Evolutionary conservation across 2,329 filamentous ascomycete genomes (phyloP), one percentile per base, ranked within the genome.

Genomic region (Dothistroma pini): DNA sequence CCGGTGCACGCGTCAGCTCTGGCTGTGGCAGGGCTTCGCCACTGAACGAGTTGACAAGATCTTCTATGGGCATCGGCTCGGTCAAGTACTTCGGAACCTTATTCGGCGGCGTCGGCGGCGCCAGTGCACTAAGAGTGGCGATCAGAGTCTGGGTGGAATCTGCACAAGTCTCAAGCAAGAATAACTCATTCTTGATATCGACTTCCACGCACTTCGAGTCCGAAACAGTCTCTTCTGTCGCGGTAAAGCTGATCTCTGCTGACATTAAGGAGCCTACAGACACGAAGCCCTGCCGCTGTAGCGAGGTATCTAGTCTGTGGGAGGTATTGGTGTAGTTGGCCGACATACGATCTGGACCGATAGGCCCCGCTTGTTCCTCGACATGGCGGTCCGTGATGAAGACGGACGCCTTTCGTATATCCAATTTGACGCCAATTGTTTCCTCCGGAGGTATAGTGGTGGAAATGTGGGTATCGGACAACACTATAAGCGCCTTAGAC

Each of bases 111-210:
- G 86, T 87, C 0, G 95, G 93, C 4, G 93, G 95, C 41, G 88
- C 86, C 4, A 99, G 81, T 0, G 89, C 92, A 69, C 89, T 91
- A 16, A 93, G 78, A 48, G 96, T 83, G 1, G 84, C 83, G 56
- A 96, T 88, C 14, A 99, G 81, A 0, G 95, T 99, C 74, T 97
- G 92, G 0, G 92, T 97, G 1, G 95, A 99, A 75, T 99, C 95
- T 32, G 95, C 95, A 70, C 96, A 99, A 0, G 93, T 96, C 75
- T 99, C 95, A 7, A 99, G 78, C 35, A 99, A 88, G 57, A 99
- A 81, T 1, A 99, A 81, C 66, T 96, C 89, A 70, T 96, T 93
- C 63, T 86, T 86, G 52, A 97, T 79, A 65, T 96, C 90, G 1
- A 97, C 82, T 67, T 95, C 88, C 14, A 97, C 76, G 47, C 86